Percentiles rank a stretch among this genome's conserved stretches.
Conservation (phyloP, 768 basidiomycete species). For the Phlegmacium glaucopus region DNA sequence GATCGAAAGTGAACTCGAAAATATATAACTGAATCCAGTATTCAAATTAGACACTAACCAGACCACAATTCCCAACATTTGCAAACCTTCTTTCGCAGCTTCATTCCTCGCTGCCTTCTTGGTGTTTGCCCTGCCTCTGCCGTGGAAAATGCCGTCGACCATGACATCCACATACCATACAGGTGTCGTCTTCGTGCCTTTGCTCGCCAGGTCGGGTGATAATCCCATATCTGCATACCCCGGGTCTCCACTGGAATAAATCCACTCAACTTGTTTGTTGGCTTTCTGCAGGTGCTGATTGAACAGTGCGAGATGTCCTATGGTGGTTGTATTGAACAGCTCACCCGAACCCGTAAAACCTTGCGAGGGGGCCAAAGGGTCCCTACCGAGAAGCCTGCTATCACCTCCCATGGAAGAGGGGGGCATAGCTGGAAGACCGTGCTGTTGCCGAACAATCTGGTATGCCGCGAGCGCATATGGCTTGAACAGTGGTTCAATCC, state of each 20-base stretch:
- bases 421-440: conserved; percentile 55
- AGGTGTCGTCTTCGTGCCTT: conserved; percentile 63
- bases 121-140: conserved; percentile 63
- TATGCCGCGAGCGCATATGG: conserved; percentile 68
- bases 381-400: conserved; percentile 12
- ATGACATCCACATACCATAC: conserved; percentile 69
- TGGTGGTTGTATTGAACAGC: conserved; percentile 23
- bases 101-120: conserved; percentile 82
- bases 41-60: conserved; percentile 35
- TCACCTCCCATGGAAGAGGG: conserved; percentile 14
- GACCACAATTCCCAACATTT: conserved; percentile 53
- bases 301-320: conserved; percentile 75
- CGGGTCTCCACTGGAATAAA: conserved; percentile 44
- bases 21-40: neutral
- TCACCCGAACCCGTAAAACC: conserved; percentile 8
- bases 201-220: conserved; percentile 21
- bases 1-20: conserved; percentile 1
- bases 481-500: conserved; percentile 60
- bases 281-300: conserved; percentile 71
- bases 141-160: conserved; percentile 58
- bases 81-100: conserved; percentile 73
- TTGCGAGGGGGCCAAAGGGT: conserved; percentile 17
- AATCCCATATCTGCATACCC: conserved; percentile 17
- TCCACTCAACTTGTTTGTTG: conserved; percentile 64
- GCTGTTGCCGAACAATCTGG: conserved; percentile 56